A percentile compares a stretch with the other conserved stretches of the same genome.
These are phyloP conservation scores for Metschnikowia baotianmanensis DNA, from an alignment of 805 yeast genomes.

Conservation along the genomic window DNA sequence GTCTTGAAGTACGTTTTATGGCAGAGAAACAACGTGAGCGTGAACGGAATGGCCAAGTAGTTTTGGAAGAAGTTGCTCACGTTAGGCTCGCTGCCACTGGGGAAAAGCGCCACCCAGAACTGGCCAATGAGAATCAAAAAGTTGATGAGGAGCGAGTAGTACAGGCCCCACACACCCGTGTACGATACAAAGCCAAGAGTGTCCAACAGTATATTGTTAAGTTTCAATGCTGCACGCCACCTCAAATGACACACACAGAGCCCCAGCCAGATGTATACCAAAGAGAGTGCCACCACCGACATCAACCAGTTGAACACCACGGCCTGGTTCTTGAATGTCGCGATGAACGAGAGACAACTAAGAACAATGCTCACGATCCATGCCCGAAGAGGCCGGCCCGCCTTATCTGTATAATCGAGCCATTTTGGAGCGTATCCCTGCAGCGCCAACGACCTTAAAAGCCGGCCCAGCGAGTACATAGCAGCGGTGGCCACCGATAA, in stretches of 20 bases:
- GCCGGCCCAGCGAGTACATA: slow-evolving; percentile 27
- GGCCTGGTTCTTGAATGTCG: slow-evolving; percentile 30
- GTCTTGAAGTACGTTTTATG: slow-evolving; percentile 22
- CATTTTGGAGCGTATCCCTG: slow-evolving; percentile 28
- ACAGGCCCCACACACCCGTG: slow-evolving; percentile 41
- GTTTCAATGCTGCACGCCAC: slow-evolving; percentile 27
- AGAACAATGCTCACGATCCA: slow-evolving; percentile 21
- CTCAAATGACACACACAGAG: slow-evolving; percentile 27
- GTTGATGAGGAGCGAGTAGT: slow-evolving; percentile 30
- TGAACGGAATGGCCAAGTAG: slow-evolving; percentile 24
- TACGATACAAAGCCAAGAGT: slow-evolving; percentile 29
- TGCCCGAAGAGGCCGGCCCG: slow-evolving; percentile 26
- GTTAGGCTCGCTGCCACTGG: slow-evolving; percentile 24
- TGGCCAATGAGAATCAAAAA: slow-evolving; percentile 38
- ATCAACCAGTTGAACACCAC: slow-evolving; percentile 30
- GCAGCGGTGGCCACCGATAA: slow-evolving; percentile 32
- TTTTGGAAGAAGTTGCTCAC: slow-evolving; percentile 28
- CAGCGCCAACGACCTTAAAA: slow-evolving; percentile 25
- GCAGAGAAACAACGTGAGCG: slow-evolving; percentile 21
- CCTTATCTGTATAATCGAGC: slow-evolving; percentile 28
- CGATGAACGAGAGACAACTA: slow-evolving; percentile 25
- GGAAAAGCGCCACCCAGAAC: slow-evolving; percentile 45
- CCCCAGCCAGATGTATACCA: slow-evolving; percentile 25
- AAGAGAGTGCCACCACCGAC: slow-evolving; percentile 27
- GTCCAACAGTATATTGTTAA: slow-evolving; percentile 21